Evolutionary conservation across 495 filamentous ascomycete genomes (phyloP), one percentile per base, ranked within the genome.

Genomic region (Astrothelium macrocarpum): DNA sequence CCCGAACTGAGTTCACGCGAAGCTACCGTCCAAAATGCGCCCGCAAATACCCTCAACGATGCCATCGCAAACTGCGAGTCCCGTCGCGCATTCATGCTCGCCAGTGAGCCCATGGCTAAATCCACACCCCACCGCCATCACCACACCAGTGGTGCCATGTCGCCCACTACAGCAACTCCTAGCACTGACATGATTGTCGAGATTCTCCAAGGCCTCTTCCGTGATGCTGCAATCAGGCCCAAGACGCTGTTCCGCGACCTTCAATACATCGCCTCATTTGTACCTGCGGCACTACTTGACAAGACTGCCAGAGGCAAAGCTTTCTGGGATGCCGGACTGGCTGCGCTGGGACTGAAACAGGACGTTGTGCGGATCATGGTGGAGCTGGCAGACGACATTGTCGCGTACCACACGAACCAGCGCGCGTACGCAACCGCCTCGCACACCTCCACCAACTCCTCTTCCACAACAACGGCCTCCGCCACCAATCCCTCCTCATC

Each of bases 241-340:
- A 90, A 88, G 74, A 93, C 93, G 0, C 80, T 98, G 0, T 97
- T 96, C 79, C 89, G 94, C 31, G 94, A 98, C 71, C 77, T 98
- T 10, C 94, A 98, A 71, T 96, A 90, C 71, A 95, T 98, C 67
- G 90, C 93, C 2, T 86, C 94, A 0, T 96, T 98, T 70, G 87
- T 97, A 28, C 89, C 94, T 7, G 78, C 85, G 10, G 81, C 85
- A 7, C 84, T 89, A 9, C 81, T 98, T 14, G 91, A 94, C 77
- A 88, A 89, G 66, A 93, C 87, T 0, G 88, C 92, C 59, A 84
- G 86, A 42, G 93, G 90, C 36, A 96, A 93, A 66, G 91, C 94
- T 0, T 98, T 97, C 74, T 91, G 95, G 84, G 90, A 98, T 71
- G 90, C 92, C 42, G 90, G 88, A 1, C 81, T 96, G 18, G 94